Percentiles rank a stretch among this genome's conserved stretches.
phyloP scores from a whole-genome alignment of 2,329 filamentous ascomycete genomes.

The Lachnellula subtilissima region DNA sequence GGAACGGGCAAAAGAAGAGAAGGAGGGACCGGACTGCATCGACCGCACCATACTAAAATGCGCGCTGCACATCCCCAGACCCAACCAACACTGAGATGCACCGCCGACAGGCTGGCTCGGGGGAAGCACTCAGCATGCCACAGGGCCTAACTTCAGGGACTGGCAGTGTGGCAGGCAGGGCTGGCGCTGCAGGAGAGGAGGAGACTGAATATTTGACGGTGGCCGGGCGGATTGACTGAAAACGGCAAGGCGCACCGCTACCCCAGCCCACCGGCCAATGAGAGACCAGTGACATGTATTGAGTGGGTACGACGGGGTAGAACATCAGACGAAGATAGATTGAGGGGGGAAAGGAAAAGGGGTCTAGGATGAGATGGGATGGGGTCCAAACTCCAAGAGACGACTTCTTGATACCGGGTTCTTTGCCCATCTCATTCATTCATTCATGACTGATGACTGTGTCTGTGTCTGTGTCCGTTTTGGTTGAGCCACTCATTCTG shows the following conservation, averaged over 20 bases:
- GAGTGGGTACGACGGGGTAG: neutral
- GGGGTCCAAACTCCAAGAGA: neutral
- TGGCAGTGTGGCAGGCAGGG: neutral
- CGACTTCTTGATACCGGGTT: neutral
- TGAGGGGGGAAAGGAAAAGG: neutral
- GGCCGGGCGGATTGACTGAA: neutral
- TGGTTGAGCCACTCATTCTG: neutral
- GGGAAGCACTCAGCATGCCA: no score
- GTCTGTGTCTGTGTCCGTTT: neutral
- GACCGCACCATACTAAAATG: neutral
- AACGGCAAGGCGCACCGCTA: neutral
- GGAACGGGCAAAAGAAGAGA: constrained; percentile 12
- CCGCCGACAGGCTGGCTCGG: no score
- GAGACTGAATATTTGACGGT: neutral
- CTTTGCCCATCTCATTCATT: neutral
- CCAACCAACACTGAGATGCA: no score
- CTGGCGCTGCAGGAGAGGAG: no score
- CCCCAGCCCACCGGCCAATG: neutral
- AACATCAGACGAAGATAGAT: neutral
- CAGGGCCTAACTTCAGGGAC: neutral
- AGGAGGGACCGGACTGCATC: neutral
- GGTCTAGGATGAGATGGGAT: neutral
- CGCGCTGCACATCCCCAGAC: no score
- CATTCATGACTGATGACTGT: neutral
- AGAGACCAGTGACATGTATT: neutral